Evolutionary conservation across 768 basidiomycete genomes (phyloP), one percentile per base, ranked within the genome.

Genomic region (Calocera viscosa): DNA sequence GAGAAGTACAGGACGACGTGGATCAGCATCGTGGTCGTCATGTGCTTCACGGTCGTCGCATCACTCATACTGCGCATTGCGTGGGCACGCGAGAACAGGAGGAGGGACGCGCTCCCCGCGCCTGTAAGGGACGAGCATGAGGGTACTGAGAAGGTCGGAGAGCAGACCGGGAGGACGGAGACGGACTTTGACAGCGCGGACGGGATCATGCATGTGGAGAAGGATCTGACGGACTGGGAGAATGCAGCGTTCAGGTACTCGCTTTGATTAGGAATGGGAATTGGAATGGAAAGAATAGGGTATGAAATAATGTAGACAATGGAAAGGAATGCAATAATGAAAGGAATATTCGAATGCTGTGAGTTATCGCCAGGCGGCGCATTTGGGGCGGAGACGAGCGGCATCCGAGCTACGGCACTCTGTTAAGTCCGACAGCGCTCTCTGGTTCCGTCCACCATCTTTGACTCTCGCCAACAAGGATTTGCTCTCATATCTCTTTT

Each of bases 1-100:
- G 72, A 75, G 71, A 74, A 77, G 64, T 77, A 76, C 67, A 72
- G 76, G 26, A 74, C 76, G 12, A 75, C 76, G 7, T 77, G 75
- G 75, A 77, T 76, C 69, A 38, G 72, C 34, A 71, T 77, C 26
- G 73, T 77, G 38, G 74, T 75, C 32, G 70, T 64, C 49, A 77
- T 77, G 76, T 69, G 64, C 8, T 71, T 72, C 68, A 70, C 74
- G 7, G 68, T 68, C 1, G 19, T 68, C 12, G 65, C 66, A 28
- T 71, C 72, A 0, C 24, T 74, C 12, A 11, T 72, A 12, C 67
- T 76, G 1, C 67, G 74, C 26, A 63, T 65, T n/a, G 28, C 70
- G 1, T 71, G 72, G 63, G 67, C 22, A 1, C 66, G 70, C 1
- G 76, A 75, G 64, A 77, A 77, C 67, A 49, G 22, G 11, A 43